Evolutionary conservation across 2,329 filamentous ascomycete genomes (phyloP), one percentile per base, ranked within the genome.

Genomic region (Colletotrichum destructivum): DNA sequence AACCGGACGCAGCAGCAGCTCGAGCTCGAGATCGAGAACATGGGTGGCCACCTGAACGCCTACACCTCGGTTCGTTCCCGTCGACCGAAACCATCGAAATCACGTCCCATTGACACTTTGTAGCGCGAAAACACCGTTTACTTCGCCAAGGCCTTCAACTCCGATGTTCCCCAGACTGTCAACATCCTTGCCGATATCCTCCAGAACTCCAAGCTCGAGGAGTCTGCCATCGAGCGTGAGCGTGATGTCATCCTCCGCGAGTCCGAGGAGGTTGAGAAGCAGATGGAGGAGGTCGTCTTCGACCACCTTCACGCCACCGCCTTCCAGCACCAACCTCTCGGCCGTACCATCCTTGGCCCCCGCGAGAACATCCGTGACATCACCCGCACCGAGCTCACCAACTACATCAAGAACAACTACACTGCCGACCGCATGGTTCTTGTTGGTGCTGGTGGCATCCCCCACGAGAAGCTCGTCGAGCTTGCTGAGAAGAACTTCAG

Each of bases 351-450:
- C 83, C 91, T 99, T 75, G 96, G 96, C 77, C 96, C 96, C 77
- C 95, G 95, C 86, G 92, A 99, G 89, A 99, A 99, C 90, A 99
- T 99, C 84, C 91, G 95, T 84, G 95, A 93, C 85, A 99, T 99
- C 86, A 92, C 93, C 84, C 93, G 95, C 80, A 91, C 94, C 79
- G 96, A 99, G 85, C 90, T 99, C 77, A 87, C 89, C 84, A 93
- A 93, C 88, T 99, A 99, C 88, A 98, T 99, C 90, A 98, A 97
- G 90, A 96, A 91, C 87, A 99, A 99, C 91, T 99, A 99, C 90
- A 98, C 95, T 71, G 96, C 96, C 76, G 96, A 99, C 87, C 95
- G 97, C 84, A 99, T 99, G 96, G 96, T 99, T 76, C 93, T 99
- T 59, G 96, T 98, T 77, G 95, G 95, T 82, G 92, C 96, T 76